These are phyloP conservation scores for Phoma herbarum DNA, from an alignment of 2,329 filamentous ascomycete genomes.

Conservation along the genomic window DNA sequence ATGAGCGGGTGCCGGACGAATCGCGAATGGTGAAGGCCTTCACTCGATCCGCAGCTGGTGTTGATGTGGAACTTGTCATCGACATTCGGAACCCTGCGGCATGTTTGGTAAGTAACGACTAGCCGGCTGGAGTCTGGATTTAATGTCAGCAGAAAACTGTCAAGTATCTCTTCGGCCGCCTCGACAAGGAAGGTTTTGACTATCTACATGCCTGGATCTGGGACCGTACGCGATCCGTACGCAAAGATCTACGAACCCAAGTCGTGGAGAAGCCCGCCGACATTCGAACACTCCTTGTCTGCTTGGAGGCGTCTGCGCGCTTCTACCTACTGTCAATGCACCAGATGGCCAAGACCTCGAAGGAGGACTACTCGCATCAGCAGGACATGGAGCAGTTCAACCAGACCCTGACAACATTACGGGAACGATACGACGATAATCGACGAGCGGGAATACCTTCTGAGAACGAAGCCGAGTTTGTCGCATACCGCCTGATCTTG, in stretches of 20 bases:
- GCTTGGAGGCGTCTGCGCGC: conserved; percentile 69
- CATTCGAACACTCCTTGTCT: conserved; percentile 65
- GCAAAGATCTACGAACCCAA: conserved; percentile 72
- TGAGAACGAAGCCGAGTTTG: conserved; percentile 69
- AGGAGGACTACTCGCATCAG: conserved; percentile 57
- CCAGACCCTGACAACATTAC: conserved; percentile 68
- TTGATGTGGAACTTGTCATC: conserved; percentile 69
- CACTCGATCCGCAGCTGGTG: conserved; percentile 68
- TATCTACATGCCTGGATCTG: conserved; percentile 70
- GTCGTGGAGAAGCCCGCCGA: conserved; percentile 64
- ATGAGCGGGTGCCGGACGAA: conserved; percentile 56
- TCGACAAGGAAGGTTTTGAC: conserved; percentile 60
- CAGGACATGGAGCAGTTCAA: conserved; percentile 72
- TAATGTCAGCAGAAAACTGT: conserved; percentile 50
- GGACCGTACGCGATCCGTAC: conserved; percentile 70
- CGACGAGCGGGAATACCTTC: conserved; percentile 58
- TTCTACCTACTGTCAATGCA: conserved; percentile 71
- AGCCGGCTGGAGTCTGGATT: conserved; percentile 25
- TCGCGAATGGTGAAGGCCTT: conserved; percentile 71
- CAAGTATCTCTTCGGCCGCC: conserved; percentile 55
- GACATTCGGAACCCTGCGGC: conserved; percentile 67
- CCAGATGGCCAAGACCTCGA: conserved; percentile 57
- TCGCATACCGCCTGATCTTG: conserved; percentile 65
- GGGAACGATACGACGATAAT: conserved; percentile 56
- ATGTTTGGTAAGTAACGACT: conserved; percentile 47